These are phyloP conservation scores for Hypoxylon sp. DNA, from an alignment of 2,329 filamentous ascomycete genomes.

Conservation along the genomic window DNA sequence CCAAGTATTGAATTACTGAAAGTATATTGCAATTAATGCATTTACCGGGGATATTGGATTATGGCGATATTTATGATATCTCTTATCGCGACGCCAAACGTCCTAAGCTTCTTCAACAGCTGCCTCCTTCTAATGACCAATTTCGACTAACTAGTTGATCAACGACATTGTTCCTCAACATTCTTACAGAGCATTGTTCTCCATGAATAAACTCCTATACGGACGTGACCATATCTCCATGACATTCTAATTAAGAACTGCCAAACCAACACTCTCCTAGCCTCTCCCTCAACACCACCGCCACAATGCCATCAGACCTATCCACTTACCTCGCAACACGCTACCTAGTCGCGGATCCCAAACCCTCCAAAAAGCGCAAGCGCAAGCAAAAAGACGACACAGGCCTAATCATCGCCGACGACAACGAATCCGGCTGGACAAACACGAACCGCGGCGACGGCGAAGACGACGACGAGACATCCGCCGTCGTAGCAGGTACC, in stretches of 20 bases:
- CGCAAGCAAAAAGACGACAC: constrained; percentile 66
- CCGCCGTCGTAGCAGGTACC: constrained; percentile 65
- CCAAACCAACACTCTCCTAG: constrained; percentile 11
- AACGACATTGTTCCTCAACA: not conserved
- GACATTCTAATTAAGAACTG: not conserved
- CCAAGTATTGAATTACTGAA: not conserved
- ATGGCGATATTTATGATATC: constrained; percentile 21
- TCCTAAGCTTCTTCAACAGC: constrained; percentile 26
- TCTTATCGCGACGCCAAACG: constrained; percentile 34
- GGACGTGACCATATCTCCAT: not conserved
- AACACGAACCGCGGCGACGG: constrained; percentile 62
- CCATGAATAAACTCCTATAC: not conserved
- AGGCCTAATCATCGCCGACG: constrained; percentile 76
- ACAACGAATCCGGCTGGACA: constrained; percentile 71
- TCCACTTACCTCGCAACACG: constrained; percentile 91
- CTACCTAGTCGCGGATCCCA: constrained; percentile 78
- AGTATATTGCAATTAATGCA: not conserved
- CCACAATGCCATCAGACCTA: constrained; percentile 71
- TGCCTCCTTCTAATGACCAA: constrained; percentile 7
- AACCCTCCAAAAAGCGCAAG: constrained; percentile 75
- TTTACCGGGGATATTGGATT: not conserved
- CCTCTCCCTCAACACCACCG: constrained; percentile 11
- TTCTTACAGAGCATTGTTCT: not conserved
- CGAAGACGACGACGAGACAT: constrained; percentile 69
- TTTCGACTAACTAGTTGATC: not conserved